phyloP scores from a whole-genome alignment of 2,329 filamentous ascomycete genomes.

The Penicillium aurantiogriseum region DNA sequence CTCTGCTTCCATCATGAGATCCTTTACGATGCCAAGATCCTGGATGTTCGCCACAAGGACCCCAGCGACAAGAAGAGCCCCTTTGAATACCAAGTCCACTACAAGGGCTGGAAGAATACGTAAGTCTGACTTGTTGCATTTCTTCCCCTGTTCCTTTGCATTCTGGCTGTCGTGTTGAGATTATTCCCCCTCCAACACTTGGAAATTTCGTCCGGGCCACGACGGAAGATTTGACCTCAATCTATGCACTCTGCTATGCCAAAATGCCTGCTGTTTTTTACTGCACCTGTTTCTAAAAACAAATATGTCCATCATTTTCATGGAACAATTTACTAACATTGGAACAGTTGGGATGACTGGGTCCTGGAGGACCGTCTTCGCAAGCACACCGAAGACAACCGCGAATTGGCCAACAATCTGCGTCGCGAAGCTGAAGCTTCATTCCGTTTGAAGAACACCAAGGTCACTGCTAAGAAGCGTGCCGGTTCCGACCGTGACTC shows the following conservation, averaged over 20 bases:
- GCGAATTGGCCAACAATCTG: constrained; percentile 68
- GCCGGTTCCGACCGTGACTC: constrained; percentile 44
- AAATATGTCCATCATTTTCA: neutral
- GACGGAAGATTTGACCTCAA: neutral
- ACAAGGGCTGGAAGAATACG: constrained; percentile 99
- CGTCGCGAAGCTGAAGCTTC: constrained; percentile 43
- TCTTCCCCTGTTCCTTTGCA: neutral
- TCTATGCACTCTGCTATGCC: neutral
- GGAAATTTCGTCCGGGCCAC: neutral
- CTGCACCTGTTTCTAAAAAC: neutral
- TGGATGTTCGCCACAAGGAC: constrained; percentile 68
- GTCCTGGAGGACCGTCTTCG: constrained; percentile 88
- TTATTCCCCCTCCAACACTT: neutral
- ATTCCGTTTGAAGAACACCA: constrained; percentile 34
- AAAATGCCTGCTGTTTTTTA: neutral
- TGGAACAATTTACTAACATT: constrained; percentile 12
- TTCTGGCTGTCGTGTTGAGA: neutral
- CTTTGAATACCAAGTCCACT: constrained; percentile 89
- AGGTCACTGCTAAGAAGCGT: constrained; percentile 40
- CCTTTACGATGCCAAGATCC: constrained; percentile 94
- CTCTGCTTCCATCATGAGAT: constrained; percentile 97
- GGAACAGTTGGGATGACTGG: constrained; percentile 89
- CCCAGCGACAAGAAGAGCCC: constrained; percentile 67
- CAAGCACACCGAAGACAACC: constrained; percentile 93
- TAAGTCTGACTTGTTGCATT: constrained; percentile 48